Percentiles rank a stretch among this genome's conserved stretches.
Evolutionary conservation across 1,139 yeast genomes (phyloP).

Genomic region (Sugiyamaella grinbergsii): DNA sequence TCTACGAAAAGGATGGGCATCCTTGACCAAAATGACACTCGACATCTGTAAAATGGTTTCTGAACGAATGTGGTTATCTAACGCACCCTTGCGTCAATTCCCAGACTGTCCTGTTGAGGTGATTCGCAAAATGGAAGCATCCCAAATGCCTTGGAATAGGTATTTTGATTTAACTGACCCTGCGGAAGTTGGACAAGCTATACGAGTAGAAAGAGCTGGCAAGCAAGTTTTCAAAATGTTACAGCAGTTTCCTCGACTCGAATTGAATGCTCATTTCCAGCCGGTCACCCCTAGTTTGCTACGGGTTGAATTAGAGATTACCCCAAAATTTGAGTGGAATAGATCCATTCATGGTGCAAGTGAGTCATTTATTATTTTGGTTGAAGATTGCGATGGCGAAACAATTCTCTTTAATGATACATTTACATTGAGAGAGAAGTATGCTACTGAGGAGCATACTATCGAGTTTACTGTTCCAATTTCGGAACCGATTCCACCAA

Average conservation of each 20-base stretch:
- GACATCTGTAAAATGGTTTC: constrained; percentile 81
- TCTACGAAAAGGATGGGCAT: constrained; percentile 71
- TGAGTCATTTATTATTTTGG: constrained; percentile 67
- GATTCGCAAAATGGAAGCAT: constrained; percentile 72
- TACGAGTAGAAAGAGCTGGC: constrained; percentile 71
- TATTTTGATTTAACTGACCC: constrained; percentile 67
- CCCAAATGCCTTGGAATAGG: constrained; percentile 80
- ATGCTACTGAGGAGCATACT: constrained; percentile 55
- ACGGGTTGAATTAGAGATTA: constrained; percentile 63
- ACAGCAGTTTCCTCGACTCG: constrained; percentile 69
- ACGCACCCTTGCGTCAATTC: constrained; percentile 86
- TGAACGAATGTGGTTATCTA: constrained; percentile 78
- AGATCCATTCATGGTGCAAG: constrained; percentile 58
- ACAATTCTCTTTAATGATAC: constrained; percentile 61
- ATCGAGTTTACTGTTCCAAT: constrained; percentile 68
- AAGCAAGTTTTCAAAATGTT: constrained; percentile 61
- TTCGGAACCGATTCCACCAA: constrained; percentile 67
- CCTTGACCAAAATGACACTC: constrained; percentile 58
- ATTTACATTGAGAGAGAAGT: constrained; percentile 53
- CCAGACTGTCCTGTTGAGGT: constrained; percentile 66
- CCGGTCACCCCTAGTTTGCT: constrained; percentile 74
- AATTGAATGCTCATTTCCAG: constrained; percentile 61
- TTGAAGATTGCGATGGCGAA: constrained; percentile 87
- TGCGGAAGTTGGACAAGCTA: constrained; percentile 78
- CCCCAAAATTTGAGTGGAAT: constrained; percentile 82